Evolutionary conservation across 2,329 filamentous ascomycete genomes (phyloP).

Genomic region (Hypoxylon sp.): DNA sequence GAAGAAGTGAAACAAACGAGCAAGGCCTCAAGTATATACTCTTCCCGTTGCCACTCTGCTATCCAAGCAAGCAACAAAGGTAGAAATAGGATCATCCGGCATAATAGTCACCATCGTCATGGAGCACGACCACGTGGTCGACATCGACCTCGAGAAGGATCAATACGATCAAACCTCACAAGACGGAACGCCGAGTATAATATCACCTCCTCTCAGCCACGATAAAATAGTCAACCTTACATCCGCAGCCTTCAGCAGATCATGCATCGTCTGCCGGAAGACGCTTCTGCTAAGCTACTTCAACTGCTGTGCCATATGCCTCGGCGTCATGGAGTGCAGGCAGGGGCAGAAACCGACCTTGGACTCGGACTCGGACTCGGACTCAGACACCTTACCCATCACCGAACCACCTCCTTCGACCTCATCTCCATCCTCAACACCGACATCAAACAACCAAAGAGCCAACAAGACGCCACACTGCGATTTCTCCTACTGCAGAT

Average conservation of each 20-base stretch:
- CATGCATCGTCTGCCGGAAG: conserved; percentile 43
- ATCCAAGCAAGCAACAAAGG: not conserved
- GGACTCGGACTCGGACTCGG: too few species aligned
- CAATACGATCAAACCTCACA: conserved; percentile 17
- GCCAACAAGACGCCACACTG: conserved; percentile 30
- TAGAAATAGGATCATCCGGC: conserved; percentile 13
- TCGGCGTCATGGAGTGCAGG: conserved; percentile 32
- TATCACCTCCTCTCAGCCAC: not conserved
- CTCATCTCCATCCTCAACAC: conserved; percentile 1
- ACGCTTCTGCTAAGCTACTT: conserved; percentile 45
- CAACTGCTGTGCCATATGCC: conserved; percentile 45
- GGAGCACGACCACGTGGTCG: conserved; percentile 35
- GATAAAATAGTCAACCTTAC: not conserved
- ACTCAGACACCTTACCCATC: conserved; percentile 8
- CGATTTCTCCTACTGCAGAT: conserved; percentile 34
- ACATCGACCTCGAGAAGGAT: conserved; percentile 28
- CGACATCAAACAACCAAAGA: not conserved
- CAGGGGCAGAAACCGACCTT: not conserved
- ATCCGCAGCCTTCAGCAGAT: conserved; percentile 9
- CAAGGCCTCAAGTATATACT: conserved; percentile 1
- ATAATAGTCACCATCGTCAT: conserved; percentile 23
- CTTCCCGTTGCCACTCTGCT: conserved; percentile 2
- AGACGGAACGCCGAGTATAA: conserved; percentile 10
- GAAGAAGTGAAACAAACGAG: conserved; percentile 6
- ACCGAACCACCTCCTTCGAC: not conserved